These are phyloP conservation scores for Vigna trinervia DNA, from an alignment of 306 rosid species.

Conservation along the genomic window DNA sequence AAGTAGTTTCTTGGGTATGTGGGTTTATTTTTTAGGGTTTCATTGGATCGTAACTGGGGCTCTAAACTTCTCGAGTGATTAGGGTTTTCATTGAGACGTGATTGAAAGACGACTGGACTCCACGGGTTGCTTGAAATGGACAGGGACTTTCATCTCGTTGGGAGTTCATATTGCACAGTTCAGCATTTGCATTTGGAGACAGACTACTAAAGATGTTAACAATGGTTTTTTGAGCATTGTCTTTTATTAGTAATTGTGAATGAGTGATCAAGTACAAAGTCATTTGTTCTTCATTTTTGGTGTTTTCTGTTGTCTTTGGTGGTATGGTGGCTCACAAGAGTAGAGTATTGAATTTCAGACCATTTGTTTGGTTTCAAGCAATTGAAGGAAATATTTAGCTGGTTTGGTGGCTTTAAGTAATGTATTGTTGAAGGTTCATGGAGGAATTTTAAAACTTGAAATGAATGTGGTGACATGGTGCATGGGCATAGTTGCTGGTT, in stretches of 20 bases:
- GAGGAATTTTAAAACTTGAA: constrained; percentile 75
- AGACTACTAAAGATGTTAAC: constrained; percentile 34
- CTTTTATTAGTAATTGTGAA: constrained; percentile 53
- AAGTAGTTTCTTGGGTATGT: constrained; percentile 18
- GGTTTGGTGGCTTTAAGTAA: too few relatives aligned
- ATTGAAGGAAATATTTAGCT: too few relatives aligned
- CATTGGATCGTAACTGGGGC: constrained; percentile 44
- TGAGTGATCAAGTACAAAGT: constrained; percentile 53
- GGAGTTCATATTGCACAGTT: constrained; percentile 40
- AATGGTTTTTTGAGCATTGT: constrained; percentile 58
- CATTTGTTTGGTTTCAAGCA: too few relatives aligned
- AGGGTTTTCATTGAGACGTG: constrained; percentile 47
- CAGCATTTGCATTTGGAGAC: constrained; percentile 57
- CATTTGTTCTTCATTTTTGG: constrained; percentile 44
- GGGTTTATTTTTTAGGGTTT: constrained; percentile 49
- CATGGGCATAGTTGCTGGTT: constrained; percentile 88
- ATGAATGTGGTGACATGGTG: constrained; percentile 94
- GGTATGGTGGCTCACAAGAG: too few relatives aligned
- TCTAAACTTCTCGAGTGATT: constrained; percentile 40
- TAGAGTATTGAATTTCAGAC: constrained; percentile 50
- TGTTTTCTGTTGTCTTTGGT: constrained; percentile 10
- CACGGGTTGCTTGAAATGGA: constrained; percentile 24
- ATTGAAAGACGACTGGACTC: constrained; percentile 42
- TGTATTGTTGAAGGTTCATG: constrained; percentile 52
- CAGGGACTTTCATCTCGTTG: constrained; percentile 44